Conservation (phyloP, 202 grass and related monocot species). For the Setaria viridis region DNA sequence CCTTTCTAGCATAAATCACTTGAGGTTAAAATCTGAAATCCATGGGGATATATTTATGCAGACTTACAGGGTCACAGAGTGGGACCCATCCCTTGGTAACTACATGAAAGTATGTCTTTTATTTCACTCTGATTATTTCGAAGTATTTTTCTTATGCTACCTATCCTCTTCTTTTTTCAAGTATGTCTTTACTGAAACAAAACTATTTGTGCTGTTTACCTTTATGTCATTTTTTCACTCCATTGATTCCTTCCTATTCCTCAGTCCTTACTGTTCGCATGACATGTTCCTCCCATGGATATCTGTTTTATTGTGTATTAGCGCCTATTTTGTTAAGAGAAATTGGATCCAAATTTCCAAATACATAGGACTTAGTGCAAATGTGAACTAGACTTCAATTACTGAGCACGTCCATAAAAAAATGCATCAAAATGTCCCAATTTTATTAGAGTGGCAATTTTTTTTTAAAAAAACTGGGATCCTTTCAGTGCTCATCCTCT, state of each 20-base stretch:
- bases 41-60: conserved; percentile 52
- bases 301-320: conserved; percentile 32
- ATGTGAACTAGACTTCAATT: neutral
- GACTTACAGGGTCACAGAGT: conserved; percentile 86
- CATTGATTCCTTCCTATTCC: neutral
- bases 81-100: conserved; percentile 87
- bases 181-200: conserved; percentile 5
- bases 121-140: conserved; percentile 30
- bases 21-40: conserved; percentile 25
- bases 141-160: neutral
- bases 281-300: conserved; percentile 6
- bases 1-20: conserved; percentile 13
- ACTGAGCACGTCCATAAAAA: neutral
- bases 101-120: conserved; percentile 88
- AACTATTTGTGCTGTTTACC: neutral
- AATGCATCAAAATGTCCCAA: conserved; percentile 1
- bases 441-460: neutral
- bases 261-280: neutral
- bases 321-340: neutral
- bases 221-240: conserved; percentile 11
- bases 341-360: neutral
- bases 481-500: conserved; percentile 6
- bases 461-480: neutral
- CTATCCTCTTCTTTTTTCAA: neutral
- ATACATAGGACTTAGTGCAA: neutral